These are phyloP conservation scores for Aspergillus melleus DNA, from an alignment of 2,329 filamentous ascomycete genomes.

Conservation along the genomic window DNA sequence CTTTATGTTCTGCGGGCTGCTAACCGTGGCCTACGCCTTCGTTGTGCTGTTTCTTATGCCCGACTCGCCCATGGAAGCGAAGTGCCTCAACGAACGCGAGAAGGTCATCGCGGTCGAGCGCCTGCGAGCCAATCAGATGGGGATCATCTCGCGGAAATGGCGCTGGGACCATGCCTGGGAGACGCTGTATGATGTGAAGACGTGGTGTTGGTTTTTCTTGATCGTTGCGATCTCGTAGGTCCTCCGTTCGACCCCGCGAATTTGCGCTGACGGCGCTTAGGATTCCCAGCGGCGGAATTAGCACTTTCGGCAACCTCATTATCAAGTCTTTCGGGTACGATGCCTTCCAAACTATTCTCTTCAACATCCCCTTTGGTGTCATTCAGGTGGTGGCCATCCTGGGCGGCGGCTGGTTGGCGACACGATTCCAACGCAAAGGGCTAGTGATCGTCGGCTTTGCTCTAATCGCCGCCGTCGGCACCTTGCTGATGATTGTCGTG, in stretches of 20 bases:
- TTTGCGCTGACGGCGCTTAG: slow-evolving; percentile 12
- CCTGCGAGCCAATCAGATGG: slow-evolving; percentile 57
- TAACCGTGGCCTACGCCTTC: slow-evolving; percentile 51
- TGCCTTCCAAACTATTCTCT: slow-evolving; percentile 42
- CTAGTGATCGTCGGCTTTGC: slow-evolving; percentile 44
- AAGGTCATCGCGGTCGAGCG: slow-evolving; percentile 57
- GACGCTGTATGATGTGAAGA: slow-evolving; percentile 33
- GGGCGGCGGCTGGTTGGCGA: slow-evolving; percentile 41
- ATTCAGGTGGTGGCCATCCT: slow-evolving; percentile 42
- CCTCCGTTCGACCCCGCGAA: not conserved
- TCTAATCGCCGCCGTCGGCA: slow-evolving; percentile 42
- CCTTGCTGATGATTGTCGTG: slow-evolving; percentile 52
- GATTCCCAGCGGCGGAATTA: slow-evolving; percentile 41
- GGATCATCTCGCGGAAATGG: slow-evolving; percentile 55
- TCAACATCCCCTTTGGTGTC: slow-evolving; percentile 43
- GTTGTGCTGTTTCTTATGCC: slow-evolving; percentile 52
- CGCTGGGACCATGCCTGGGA: slow-evolving; percentile 50
- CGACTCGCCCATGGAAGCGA: slow-evolving; percentile 53
- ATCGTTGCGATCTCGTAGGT: slow-evolving; percentile 26
- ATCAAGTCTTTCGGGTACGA: slow-evolving; percentile 44
- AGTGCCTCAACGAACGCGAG: slow-evolving; percentile 50
- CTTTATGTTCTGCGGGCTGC: slow-evolving; percentile 55
- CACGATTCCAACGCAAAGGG: slow-evolving; percentile 45
- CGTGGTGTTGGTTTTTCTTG: slow-evolving; percentile 37
- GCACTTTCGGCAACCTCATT: slow-evolving; percentile 43